These are phyloP conservation scores for Rickenella mellea DNA, from an alignment of 768 basidiomycete genomes.

Conservation along the genomic window DNA sequence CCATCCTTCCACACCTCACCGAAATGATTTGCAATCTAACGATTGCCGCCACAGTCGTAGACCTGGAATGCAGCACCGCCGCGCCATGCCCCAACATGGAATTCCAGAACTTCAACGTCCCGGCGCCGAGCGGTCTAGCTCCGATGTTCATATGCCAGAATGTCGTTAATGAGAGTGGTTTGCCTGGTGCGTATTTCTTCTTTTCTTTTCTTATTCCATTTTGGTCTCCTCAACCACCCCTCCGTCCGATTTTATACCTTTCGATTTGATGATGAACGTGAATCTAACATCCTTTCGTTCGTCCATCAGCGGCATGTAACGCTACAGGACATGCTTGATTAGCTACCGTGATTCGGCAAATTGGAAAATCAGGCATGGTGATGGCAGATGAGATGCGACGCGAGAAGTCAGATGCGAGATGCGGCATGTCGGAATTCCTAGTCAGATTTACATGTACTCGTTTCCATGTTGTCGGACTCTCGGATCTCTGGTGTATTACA, in stretches of 20 bases:
- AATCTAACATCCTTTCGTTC: neutral
- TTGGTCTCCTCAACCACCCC: too few relatives aligned
- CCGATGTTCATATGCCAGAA: constrained; percentile 38
- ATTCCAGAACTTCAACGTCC: constrained; percentile 31
- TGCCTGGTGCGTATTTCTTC: constrained; percentile 15
- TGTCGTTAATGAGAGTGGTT: constrained; percentile 23
- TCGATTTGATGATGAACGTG: neutral
- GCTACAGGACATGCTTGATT: neutral
- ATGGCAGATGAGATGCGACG: too few relatives aligned
- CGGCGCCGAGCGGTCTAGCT: constrained; percentile 24
- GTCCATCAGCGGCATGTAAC: neutral
- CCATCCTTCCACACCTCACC: too few relatives aligned
- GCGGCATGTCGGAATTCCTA: too few relatives aligned
- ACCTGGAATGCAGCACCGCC: constrained; percentile 40
- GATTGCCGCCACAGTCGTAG: constrained; percentile 26
- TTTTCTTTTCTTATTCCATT: neutral
- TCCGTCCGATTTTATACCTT: neutral
- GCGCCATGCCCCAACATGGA: constrained; percentile 34
- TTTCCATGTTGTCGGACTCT: too few relatives aligned
- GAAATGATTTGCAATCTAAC: too few relatives aligned
- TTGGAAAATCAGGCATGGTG: too few relatives aligned
- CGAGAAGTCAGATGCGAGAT: too few relatives aligned
- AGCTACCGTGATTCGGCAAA: too few relatives aligned
- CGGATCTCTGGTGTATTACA: too few relatives aligned
- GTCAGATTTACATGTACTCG: too few relatives aligned